These are phyloP conservation scores for Ceratocystis huliohia DNA, from an alignment of 2,329 filamentous ascomycete species.

Conservation along the genomic window DNA sequence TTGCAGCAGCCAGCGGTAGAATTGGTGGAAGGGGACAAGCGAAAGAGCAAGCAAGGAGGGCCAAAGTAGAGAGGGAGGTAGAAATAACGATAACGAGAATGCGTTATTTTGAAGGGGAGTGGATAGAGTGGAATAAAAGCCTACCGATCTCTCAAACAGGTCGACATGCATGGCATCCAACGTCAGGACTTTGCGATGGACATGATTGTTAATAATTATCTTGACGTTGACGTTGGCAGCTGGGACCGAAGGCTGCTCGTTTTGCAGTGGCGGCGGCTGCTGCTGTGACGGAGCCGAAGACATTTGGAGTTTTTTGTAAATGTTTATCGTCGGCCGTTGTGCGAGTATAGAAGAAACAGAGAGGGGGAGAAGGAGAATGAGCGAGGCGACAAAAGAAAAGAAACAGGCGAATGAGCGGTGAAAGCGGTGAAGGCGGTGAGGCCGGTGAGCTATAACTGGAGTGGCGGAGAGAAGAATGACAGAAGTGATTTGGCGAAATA, in stretches of 20 bases:
- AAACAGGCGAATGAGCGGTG: neutral
- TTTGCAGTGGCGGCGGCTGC: no score
- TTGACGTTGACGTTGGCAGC: slow-evolving; percentile 9
- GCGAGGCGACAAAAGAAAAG: neutral
- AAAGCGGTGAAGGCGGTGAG: neutral
- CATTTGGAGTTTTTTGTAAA: no score
- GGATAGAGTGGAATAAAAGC: slow-evolving; percentile 29
- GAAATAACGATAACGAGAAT: neutral
- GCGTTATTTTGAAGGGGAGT: neutral
- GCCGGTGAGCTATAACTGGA: neutral
- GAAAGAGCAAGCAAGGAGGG: neutral
- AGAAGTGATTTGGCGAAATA: neutral
- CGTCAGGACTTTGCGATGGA: slow-evolving; percentile 1
- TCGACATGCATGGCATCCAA: slow-evolving; percentile 36
- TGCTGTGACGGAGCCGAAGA: no score
- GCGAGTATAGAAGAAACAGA: no score
- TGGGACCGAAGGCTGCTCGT: neutral
- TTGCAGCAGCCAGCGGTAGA: neutral
- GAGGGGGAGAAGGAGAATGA: neutral
- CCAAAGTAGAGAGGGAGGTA: neutral
- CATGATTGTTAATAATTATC: neutral
- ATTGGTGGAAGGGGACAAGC: neutral
- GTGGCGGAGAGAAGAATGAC: slow-evolving; percentile 21
- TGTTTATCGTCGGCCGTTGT: no score
- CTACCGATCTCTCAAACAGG: slow-evolving; percentile 71